Conservation (phyloP, 106 monocot genomes). For the Dendrobium officinale region DNA sequence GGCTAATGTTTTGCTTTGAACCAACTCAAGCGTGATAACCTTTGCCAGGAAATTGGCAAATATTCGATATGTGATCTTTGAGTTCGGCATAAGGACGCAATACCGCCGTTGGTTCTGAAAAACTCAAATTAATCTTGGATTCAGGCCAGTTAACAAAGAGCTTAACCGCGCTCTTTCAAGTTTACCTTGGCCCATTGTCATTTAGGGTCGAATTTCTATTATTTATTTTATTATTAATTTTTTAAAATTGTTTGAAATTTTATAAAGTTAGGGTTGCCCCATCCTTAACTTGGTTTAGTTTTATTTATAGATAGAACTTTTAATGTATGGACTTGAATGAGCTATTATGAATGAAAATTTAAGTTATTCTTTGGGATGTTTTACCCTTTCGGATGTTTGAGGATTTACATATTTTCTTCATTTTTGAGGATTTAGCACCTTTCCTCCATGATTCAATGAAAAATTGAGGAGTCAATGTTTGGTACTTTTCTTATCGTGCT, state of each 20-base stretch:
- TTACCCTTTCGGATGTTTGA: background rate
- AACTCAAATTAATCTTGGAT: background rate
- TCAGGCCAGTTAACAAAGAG: background rate
- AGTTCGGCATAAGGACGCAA: background rate
- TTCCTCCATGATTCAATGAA: no score
- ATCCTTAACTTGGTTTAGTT: background rate
- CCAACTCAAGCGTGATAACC: background rate
- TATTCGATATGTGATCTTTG: background rate
- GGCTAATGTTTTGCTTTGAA: background rate
- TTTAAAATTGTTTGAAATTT: background rate
- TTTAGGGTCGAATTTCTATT: background rate
- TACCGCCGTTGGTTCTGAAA: background rate
- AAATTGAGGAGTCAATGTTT: no score
- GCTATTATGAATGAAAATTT: background rate
- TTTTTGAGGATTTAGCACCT: no score
- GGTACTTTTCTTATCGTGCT: no score
- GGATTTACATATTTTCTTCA: no score
- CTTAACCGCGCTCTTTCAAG: background rate
- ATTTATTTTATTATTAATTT: background rate
- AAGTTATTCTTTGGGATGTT: background rate
- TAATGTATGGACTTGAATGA: background rate
- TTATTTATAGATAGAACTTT: background rate
- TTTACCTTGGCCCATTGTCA: background rate
- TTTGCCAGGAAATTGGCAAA: background rate
- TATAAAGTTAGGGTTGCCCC: background rate